Percentiles rank a stretch among this genome's conserved stretches.
Conservation (phyloP, 306 rosid species). For the Gastrolobium villosum region DNA sequence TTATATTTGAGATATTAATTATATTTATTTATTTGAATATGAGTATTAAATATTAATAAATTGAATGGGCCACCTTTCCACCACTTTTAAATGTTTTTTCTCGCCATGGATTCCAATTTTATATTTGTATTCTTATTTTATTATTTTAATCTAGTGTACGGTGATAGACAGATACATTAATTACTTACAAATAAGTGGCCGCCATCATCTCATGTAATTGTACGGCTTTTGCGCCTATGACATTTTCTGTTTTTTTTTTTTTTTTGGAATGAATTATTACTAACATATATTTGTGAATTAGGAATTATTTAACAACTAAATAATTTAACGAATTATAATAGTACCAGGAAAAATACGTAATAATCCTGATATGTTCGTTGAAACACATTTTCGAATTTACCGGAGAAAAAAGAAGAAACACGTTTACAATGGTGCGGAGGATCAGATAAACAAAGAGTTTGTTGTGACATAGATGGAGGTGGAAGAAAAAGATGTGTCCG, state of each 20-base stretch:
- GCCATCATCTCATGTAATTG: background rate
- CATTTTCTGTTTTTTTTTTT: background rate
- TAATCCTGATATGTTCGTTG: background rate
- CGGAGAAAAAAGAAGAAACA: no score
- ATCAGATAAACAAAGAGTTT: conserved; percentile 41
- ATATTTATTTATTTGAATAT: no score
- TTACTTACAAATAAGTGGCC: background rate
- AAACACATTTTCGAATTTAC: background rate
- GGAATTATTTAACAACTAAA: background rate
- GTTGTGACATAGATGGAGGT: conserved; percentile 2
- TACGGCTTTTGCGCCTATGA: background rate
- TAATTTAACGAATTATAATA: background rate
- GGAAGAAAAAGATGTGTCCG: background rate
- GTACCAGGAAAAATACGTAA: background rate
- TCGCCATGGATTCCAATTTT: no score
- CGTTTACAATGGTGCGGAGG: conserved; percentile 6
- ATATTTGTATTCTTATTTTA: no score
- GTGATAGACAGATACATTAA: no score
- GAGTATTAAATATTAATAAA: no score
- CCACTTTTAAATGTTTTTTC: no score
- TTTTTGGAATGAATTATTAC: background rate
- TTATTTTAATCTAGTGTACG: no score
- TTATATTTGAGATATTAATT: no score
- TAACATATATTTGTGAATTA: background rate
- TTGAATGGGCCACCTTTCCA: no score